Percentiles rank a stretch among this genome's conserved stretches.
Evolutionary conservation across 345 rosid genomes (phyloP).

Genomic region (Linum usitatissimum): DNA sequence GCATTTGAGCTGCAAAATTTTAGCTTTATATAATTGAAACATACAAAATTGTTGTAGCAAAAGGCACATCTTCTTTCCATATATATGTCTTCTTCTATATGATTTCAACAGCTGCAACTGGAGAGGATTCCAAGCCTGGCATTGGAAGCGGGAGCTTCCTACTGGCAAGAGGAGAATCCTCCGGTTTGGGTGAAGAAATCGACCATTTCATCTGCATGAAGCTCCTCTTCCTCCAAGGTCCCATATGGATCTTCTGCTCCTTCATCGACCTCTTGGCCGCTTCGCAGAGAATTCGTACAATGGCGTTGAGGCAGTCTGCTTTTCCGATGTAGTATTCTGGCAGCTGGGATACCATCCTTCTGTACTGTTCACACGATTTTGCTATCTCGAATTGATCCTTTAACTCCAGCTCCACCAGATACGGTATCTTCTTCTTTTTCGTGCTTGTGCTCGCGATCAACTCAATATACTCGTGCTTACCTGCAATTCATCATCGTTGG

Average conservation of each 20-base stretch:
- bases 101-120: conserved; percentile 9
- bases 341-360: conserved; percentile 17
- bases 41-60: neutral
- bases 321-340: conserved; percentile 37
- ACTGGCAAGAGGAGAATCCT: neutral
- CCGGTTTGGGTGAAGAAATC: neutral
- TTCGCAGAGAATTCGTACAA: conserved; percentile 26
- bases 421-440: conserved; percentile 28
- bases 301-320: conserved; percentile 25
- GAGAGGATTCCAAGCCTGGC: conserved; percentile 9
- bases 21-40: no score
- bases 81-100: neutral
- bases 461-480: conserved; percentile 35
- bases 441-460: conserved; percentile 20
- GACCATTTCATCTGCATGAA: conserved; percentile 58
- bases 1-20: neutral
- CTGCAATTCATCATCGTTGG: conserved; percentile 1
- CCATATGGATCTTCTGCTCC: conserved; percentile 36
- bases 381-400: conserved; percentile 36
- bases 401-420: conserved; percentile 34
- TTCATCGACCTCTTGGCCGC: conserved; percentile 38
- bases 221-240: conserved; percentile 39
- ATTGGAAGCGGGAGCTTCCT: neutral
- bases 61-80: neutral
- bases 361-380: conserved; percentile 31